Conservation (phyloP, 805 yeast genomes). For the Zygosaccharomyces rouxii region DNA sequence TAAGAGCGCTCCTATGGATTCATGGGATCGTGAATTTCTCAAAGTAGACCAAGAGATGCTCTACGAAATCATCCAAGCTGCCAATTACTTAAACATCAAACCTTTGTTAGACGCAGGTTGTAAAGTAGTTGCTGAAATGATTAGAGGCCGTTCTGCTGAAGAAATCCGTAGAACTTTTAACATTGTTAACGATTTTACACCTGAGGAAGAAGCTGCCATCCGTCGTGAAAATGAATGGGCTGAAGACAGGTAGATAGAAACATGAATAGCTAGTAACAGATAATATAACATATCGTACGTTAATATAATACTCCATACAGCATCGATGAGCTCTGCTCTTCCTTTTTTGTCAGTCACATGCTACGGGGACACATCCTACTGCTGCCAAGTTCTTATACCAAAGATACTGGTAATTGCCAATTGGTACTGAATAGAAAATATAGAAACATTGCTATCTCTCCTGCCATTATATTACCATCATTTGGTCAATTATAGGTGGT, state of each 20-base stretch:
- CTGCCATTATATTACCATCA: not conserved
- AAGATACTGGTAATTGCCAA: not conserved
- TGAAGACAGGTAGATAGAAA: slow-evolving; percentile 57
- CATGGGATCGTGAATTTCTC: slow-evolving; percentile 93
- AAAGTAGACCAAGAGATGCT: slow-evolving; percentile 91
- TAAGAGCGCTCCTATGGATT: slow-evolving; percentile 86
- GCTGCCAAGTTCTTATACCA: not conserved
- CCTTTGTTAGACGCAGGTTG: slow-evolving; percentile 76
- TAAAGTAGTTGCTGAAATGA: slow-evolving; percentile 79
- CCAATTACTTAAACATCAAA: slow-evolving; percentile 70
- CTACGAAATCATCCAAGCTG: slow-evolving; percentile 76
- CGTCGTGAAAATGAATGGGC: slow-evolving; percentile 91
- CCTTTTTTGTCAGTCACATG: not conserved
- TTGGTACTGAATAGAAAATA: not conserved
- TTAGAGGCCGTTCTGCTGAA: slow-evolving; percentile 73
- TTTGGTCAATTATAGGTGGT: not conserved
- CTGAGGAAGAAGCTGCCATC: slow-evolving; percentile 85
- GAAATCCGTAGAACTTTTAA: slow-evolving; percentile 77
- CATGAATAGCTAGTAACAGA: too few species aligned
- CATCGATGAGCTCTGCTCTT: not conserved
- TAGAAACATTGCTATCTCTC: not conserved
- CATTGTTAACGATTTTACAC: slow-evolving; percentile 76
- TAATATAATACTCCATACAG: too few species aligned
- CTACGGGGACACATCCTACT: not conserved
- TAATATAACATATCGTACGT: too few species aligned